A percentile compares a stretch with the other conserved stretches of the same genome.
phyloP scores from a whole-genome alignment of 192 early-diverging fungal species.

The Spizellomyces sp. region DNA sequence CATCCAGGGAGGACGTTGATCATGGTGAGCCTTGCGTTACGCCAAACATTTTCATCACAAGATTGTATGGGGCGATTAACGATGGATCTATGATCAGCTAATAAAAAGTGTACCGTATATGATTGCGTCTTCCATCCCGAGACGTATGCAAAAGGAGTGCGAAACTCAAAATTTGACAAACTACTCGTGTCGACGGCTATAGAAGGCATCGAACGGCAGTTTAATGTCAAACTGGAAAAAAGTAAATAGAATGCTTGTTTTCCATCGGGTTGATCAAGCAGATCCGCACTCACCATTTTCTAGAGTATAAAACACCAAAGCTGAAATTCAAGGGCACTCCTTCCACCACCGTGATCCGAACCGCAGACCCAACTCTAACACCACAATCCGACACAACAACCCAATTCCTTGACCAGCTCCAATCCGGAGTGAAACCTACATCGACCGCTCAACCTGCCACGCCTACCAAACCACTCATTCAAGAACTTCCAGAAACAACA shows the following conservation, averaged over 20 bases:
- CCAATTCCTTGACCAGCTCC: slow-evolving; percentile 42
- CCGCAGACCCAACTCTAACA: neutral
- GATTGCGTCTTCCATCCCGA: slow-evolving; percentile 62
- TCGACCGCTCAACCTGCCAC: neutral
- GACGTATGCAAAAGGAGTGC: slow-evolving; percentile 36
- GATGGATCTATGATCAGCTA: slow-evolving; percentile 23
- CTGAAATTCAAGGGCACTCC: slow-evolving; percentile 51
- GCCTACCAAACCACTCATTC: slow-evolving; percentile 28
- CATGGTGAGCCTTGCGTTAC: slow-evolving; percentile 33
- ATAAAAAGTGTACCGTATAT: slow-evolving; percentile 49
- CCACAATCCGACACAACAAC: slow-evolving; percentile 32
- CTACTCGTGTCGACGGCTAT: slow-evolving; percentile 49
- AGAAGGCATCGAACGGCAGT: slow-evolving; percentile 56
- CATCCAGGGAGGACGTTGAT: slow-evolving; percentile 50
- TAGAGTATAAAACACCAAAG: slow-evolving; percentile 44
- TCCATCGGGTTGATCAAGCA: neutral
- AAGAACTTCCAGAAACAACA: slow-evolving; percentile 16
- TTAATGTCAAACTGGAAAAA: slow-evolving; percentile 36
- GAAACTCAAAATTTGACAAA: slow-evolving; percentile 40
- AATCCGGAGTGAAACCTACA: slow-evolving; percentile 11
- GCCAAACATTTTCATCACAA: neutral
- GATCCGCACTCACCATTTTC: neutral
- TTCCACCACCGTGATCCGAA: slow-evolving; percentile 47
- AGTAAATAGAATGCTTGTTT: slow-evolving; percentile 6
- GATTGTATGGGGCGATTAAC: neutral